Base-by-base conservation (phyloP, 1,284 basidiomycete genomes). In the Malassezia sp. region DNA sequence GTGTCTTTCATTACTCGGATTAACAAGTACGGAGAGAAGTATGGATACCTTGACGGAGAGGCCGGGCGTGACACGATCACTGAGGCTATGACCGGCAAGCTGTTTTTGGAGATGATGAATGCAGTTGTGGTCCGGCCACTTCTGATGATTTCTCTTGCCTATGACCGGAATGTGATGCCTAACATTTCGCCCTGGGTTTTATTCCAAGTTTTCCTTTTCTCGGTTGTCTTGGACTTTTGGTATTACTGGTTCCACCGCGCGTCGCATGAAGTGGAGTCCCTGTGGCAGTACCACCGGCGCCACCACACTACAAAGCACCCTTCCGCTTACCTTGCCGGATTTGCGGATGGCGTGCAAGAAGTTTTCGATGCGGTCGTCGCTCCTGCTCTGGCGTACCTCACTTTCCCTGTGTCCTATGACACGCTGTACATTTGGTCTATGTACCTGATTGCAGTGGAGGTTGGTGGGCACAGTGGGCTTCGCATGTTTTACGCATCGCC, bases 271-370 rank as follows among this genome's bases (percentile, higher is more conserved):
- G 45, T 60, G 2, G 28, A 36, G 2, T 46, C 21, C 28, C 34
- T 65, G 0, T 67, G 64, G 64, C 18, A 17, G 2, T 53, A 37
- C 20, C 60, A 65, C 38, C 32, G 42, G 5, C 49, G 45, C 12
- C 61, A 64, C 23, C 63, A 66, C 27, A 46, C 39, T 4, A 60
- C 60, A n/a, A 60, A 62, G 41, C 64, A 67, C 30, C 64, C 64
- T 12, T 59, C 35, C 22, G 50, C 61, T 0, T 52, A 56, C 1
- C 38, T 65, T 4, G 52, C 54, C 10, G 48, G 52, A 0, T 63
- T 59, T 29, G 63, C 62, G 0, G 61, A 63, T 23, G 51, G 57
- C 37, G 50, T 55, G 30, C 64, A 67, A 40, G 63, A 67, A 30
- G 40, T 56, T 23, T 49, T 57, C 36, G 63, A 67, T 29, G 60